Conservation (phyloP, 352 stramenopile species). For the Phytophthora citricola region DNA sequence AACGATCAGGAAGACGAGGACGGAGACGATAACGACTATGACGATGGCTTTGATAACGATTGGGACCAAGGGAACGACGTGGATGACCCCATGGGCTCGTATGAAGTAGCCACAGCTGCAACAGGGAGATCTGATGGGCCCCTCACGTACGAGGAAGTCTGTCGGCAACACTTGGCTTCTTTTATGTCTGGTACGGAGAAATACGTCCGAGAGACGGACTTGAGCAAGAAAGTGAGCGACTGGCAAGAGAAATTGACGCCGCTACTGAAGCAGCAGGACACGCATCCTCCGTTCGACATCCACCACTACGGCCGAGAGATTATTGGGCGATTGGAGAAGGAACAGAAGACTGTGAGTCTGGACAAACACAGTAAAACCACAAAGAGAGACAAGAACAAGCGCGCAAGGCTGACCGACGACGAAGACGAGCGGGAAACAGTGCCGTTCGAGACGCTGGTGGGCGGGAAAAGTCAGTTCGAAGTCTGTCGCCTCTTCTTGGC, state of each 20-base stretch:
- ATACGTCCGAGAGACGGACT: slow-evolving; percentile 74
- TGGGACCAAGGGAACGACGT: slow-evolving; percentile 31
- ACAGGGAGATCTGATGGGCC: slow-evolving; percentile 22
- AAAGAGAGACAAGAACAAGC: slow-evolving; percentile 38
- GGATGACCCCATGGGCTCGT: slow-evolving; percentile 35
- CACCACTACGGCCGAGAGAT: slow-evolving; percentile 73
- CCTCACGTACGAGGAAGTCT: slow-evolving; percentile 77
- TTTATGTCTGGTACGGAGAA: slow-evolving; percentile 87
- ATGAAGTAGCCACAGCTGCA: slow-evolving; percentile 13
- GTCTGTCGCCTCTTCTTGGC: slow-evolving; percentile 92
- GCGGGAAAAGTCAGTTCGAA: slow-evolving; percentile 68
- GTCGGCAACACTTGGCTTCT: slow-evolving; percentile 72
- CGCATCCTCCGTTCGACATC: slow-evolving; percentile 77
- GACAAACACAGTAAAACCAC: slow-evolving; percentile 36
- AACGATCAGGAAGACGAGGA: slow-evolving; percentile 44
- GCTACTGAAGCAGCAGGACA: slow-evolving; percentile 76
- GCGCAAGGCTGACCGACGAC: slow-evolving; percentile 26
- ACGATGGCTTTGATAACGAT: slow-evolving; percentile 41
- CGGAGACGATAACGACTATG: slow-evolving; percentile 41
- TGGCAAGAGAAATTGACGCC: slow-evolving; percentile 81
- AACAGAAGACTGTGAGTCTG: slow-evolving; percentile 30
- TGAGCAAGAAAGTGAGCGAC: slow-evolving; percentile 75
- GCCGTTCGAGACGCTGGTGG: slow-evolving; percentile 65
- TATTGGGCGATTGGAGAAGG: slow-evolving; percentile 52
- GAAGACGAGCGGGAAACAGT: slow-evolving; percentile 33